phyloP scores from a whole-genome alignment of 768 basidiomycete genomes.

The Mycena vitilis region DNA sequence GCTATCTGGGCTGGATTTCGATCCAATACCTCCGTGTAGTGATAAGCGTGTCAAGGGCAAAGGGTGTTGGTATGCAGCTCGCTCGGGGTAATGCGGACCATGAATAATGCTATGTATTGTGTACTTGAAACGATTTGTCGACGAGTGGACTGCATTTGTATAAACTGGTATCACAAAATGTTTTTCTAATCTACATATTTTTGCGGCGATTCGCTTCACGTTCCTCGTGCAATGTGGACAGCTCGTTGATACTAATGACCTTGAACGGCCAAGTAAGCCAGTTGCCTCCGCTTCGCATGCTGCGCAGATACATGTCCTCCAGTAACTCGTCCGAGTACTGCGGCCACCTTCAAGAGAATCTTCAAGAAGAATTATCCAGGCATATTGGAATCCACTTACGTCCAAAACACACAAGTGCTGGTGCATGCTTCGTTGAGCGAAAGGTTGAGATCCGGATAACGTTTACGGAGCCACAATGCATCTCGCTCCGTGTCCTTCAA shows the following conservation, averaged over 20 bases:
- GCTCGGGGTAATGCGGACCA: no score
- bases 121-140: no score
- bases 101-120: no score
- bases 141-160: no score
- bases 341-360: conserved; percentile 64
- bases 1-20: no score
- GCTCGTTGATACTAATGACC: conserved; percentile 59
- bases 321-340: conserved; percentile 67
- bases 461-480: conserved; percentile 64
- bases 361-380: background rate
- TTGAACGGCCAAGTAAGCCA: conserved; percentile 77
- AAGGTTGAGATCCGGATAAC: conserved; percentile 63
- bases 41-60: no score
- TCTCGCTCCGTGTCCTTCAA: conserved; percentile 53
- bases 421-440: conserved; percentile 67
- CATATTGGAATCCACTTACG: conserved; percentile 49
- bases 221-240: conserved; percentile 61
- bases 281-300: conserved; percentile 67
- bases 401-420: conserved; percentile 61
- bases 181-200: background rate
- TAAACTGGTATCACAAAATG: no score
- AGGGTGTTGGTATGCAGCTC: no score
- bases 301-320: conserved; percentile 67
- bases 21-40: no score
- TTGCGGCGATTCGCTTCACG: conserved; percentile 42